phyloP scores from a whole-genome alignment of 1,284 basidiomycete species.

The Ceratobasidium sp. region DNA sequence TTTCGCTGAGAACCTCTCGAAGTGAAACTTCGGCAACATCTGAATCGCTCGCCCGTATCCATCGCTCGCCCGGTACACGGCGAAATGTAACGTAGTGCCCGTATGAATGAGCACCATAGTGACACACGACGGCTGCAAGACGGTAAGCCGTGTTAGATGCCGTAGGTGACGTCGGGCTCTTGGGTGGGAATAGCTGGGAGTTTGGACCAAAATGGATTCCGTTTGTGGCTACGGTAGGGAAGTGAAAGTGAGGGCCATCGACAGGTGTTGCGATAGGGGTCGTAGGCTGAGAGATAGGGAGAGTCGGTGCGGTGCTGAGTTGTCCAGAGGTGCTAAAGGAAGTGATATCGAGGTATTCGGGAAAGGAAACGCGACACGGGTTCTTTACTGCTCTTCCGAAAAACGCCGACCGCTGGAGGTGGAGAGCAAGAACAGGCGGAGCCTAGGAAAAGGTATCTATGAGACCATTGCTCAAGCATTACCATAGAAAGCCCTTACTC shows the following conservation, averaged over 20 bases:
- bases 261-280: conserved; percentile 15
- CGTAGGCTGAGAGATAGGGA: conserved; percentile 61
- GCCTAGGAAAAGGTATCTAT: too few relatives aligned
- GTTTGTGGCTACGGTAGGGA: conserved; percentile 42
- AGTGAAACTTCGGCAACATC: conserved; percentile 79
- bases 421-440: conserved; percentile 80
- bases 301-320: conserved; percentile 70
- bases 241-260: conserved; percentile 55
- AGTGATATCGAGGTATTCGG: conserved; percentile 84
- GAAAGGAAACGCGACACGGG: conserved; percentile 75
- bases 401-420: conserved; percentile 86
- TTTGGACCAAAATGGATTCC: conserved; percentile 16
- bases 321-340: conserved; percentile 79
- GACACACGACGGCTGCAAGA: conserved; percentile 82
- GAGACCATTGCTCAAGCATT: too few relatives aligned
- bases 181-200: conserved; percentile 51
- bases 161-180: conserved; percentile 51
- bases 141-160: conserved; percentile 71
- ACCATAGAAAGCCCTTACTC: too few relatives aligned
- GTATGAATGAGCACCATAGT: conserved; percentile 87
- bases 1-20: conserved; percentile 75
- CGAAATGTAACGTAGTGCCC: conserved; percentile 92
- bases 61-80: conserved; percentile 65
- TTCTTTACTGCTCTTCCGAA: conserved; percentile 81
- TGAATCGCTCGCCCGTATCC: conserved; percentile 88